Base-by-base conservation (phyloP, 78 protist genomes). In the Anaeramoeba flamelloides region DNA sequence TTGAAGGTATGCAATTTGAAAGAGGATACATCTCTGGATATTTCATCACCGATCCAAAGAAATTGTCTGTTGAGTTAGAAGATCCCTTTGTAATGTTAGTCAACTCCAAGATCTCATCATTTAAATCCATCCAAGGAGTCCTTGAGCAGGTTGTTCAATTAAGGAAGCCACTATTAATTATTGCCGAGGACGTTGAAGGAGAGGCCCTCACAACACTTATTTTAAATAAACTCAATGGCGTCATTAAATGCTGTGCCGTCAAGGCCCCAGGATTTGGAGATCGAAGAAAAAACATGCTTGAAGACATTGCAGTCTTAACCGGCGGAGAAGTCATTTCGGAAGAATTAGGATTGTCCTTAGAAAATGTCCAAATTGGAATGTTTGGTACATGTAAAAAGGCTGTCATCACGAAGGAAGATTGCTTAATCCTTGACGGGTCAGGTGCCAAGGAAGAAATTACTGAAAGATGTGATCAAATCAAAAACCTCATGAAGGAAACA, bases 251-350 rank as follows among this genome's bases (percentile, higher is more conserved):
- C 34, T 83, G 87, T 78, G 96, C 96, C 8, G 95, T 93, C 82
- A 93, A 94, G 91, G 98, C 98, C 26, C 99, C 99, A 33, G 98
- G 99, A 75, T 97, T 93, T 82, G 99, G 99, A 30, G 99, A 97
- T 86, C 80, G 87, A 87, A 86, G 97, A 77, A 91, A 87, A 87
- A 90, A 86, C 79, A 88, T 69, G 37, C 79, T 97, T 77, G 94
- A 94, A 86, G 99, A 97, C 83, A 88, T 97, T 74, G 97, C 99
- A 4, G 84, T 92, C 64, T 77, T 93, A 40, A 95, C 97, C 37
- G 99, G 99, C 69, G 93, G 90, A 40, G 65, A 1, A 17, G 77
- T 86, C 30, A 40, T 86, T 75, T 77, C 81, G 34, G 82, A 82
- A 81, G 89, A 86, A 41, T 2, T 64, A 22, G 89, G 83, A 39